phyloP scores from a whole-genome alignment of 2,329 filamentous ascomycete species.

The Botrytis elliptica region DNA sequence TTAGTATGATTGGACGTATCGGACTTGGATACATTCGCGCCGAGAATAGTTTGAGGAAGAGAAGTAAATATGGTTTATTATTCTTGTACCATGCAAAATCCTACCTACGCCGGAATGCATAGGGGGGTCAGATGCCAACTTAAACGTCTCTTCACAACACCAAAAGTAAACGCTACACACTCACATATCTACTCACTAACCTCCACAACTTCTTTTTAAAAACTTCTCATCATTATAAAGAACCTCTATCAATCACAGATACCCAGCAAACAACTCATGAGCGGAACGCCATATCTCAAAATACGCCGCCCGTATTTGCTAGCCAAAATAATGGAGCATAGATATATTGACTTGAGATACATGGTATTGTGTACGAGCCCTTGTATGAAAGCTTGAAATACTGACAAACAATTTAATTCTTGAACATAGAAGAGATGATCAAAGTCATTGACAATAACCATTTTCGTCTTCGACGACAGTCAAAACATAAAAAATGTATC shows the following conservation, averaged over 20 bases:
- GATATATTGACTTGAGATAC: too few relatives aligned
- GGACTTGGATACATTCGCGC: background rate
- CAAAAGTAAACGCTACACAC: background rate
- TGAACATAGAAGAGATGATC: background rate
- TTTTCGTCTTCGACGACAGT: background rate
- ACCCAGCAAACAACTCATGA: background rate
- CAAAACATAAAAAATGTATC: background rate
- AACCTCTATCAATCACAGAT: background rate
- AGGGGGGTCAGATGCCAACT: background rate
- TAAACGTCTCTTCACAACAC: background rate
- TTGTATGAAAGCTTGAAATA: background rate
- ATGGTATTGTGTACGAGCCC: background rate
- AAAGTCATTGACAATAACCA: background rate
- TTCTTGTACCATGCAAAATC: background rate
- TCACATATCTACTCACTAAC: too few relatives aligned
- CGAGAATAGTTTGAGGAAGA: background rate
- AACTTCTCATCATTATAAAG: background rate
- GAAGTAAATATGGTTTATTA: fast-evolving
- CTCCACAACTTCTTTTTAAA: too few relatives aligned
- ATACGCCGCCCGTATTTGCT: too few relatives aligned
- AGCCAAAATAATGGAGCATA: too few relatives aligned
- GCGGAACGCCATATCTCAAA: too few relatives aligned
- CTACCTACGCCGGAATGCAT: background rate
- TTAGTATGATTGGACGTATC: background rate
- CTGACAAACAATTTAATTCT: background rate